Evolutionary conservation across 371 early-diverging fungal species (phyloP).

Genomic region (Haplosporangium sp.): DNA sequence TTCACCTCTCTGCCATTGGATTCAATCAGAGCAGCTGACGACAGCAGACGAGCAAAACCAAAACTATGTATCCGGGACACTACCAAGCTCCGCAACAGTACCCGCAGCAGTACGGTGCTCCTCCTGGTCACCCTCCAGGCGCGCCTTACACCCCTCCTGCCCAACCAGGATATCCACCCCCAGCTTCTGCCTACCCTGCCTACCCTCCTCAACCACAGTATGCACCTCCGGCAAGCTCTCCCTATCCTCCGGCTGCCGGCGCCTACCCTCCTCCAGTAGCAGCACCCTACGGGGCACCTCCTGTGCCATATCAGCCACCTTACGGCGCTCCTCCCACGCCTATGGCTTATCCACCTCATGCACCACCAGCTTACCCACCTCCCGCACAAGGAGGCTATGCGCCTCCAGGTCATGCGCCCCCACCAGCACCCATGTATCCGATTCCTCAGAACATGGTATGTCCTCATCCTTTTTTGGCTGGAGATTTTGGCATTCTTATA

Average conservation of each 20-base stretch:
- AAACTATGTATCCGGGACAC: conserved; percentile 33
- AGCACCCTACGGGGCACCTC: conserved; percentile 19
- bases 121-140: conserved; percentile 13
- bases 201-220: conserved; percentile 12
- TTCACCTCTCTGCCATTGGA: no score
- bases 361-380: conserved; percentile 2
- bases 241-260: not conserved
- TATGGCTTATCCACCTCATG: conserved; percentile 5
- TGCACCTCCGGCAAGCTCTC: conserved; percentile 21
- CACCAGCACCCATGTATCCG: not conserved
- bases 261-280: conserved; percentile 21
- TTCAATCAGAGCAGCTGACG: no score
- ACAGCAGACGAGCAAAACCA: not conserved
- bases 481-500: no score
- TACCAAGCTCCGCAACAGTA: conserved; percentile 14
- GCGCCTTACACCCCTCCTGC: not conserved
- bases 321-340: conserved; percentile 7
- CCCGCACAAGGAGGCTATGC: conserved; percentile 7
- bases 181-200: conserved; percentile 9
- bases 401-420: conserved; percentile 7
- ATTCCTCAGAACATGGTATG: conserved; percentile 36
- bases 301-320: not conserved
- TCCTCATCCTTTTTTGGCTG: no score
- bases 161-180: conserved; percentile 9
- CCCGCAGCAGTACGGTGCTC: conserved; percentile 25